phyloP scores from a whole-genome alignment of 2,329 filamentous ascomycete species.

The Cordyceps farinosa region DNA sequence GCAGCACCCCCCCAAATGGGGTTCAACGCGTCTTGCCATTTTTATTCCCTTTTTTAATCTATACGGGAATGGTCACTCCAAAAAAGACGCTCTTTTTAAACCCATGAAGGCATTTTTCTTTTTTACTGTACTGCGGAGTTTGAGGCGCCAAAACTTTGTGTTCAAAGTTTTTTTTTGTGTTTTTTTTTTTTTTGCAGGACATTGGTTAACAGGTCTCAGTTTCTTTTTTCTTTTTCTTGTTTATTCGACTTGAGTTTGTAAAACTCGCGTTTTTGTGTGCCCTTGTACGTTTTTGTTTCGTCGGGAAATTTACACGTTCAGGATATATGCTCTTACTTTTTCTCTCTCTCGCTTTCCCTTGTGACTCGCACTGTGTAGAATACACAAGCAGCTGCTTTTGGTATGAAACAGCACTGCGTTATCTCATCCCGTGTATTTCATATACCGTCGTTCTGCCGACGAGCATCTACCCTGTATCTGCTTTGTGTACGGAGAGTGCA shows the following conservation, averaged over 20 bases:
- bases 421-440: too few species aligned
- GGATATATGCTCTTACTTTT: neutral
- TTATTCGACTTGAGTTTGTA: neutral
- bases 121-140: conserved; percentile 1
- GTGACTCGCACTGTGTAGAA: neutral
- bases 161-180: neutral
- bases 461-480: too few species aligned
- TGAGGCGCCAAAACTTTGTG: neutral
- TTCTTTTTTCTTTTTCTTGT: neutral
- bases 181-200: conserved; percentile 1
- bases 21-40: neutral
- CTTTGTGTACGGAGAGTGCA: too few species aligned
- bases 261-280: neutral
- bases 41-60: conserved; percentile 11
- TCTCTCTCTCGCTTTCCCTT: neutral
- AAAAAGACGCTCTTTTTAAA: conserved; percentile 11
- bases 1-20: too few species aligned
- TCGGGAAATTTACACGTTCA: neutral
- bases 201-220: neutral
- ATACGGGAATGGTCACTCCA: neutral
- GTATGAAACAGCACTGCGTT: too few species aligned
- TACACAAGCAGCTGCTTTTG: neutral
- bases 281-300: neutral
- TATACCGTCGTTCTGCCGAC: too few species aligned
- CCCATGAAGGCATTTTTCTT: neutral